phyloP scores from a whole-genome alignment of 345 rosid species.

The Ceriops zippeliana region DNA sequence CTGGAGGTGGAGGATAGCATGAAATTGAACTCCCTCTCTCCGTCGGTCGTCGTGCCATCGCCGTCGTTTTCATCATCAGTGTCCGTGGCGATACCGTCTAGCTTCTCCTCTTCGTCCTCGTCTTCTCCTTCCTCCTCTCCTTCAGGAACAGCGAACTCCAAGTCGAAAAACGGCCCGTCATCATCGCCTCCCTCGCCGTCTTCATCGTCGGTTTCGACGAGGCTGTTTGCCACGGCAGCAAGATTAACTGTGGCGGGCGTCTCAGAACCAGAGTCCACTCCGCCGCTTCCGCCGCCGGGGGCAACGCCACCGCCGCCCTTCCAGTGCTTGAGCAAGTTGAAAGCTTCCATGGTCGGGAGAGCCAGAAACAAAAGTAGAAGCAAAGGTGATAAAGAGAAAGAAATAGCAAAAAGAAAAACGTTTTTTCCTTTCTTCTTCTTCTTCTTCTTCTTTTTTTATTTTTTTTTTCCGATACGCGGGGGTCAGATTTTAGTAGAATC shows the following conservation, averaged over 20 bases:
- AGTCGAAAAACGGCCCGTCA: conserved; percentile 89
- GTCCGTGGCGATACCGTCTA: conserved; percentile 15
- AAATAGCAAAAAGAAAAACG: too few relatives aligned
- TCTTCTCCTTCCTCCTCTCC: conserved; percentile 48
- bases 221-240: conserved; percentile 31
- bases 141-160: conserved; percentile 65
- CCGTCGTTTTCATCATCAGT: conserved; percentile 25
- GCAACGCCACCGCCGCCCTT: conserved; percentile 41
- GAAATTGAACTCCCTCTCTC: conserved; percentile 53
- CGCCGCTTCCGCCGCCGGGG: not conserved
- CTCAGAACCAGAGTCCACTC: conserved; percentile 14
- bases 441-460: too few relatives aligned
- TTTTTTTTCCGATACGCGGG: not conserved
- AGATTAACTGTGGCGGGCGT: conserved; percentile 39
- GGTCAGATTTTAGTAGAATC: not conserved
- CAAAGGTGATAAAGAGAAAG: too few relatives aligned
- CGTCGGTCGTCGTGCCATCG: conserved; percentile 9
- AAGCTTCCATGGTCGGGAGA: conserved; percentile 79
- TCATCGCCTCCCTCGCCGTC: conserved; percentile 38
- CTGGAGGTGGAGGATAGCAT: conserved; percentile 61
- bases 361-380: conserved; percentile 18
- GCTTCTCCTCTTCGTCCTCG: conserved; percentile 9
- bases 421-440: too few relatives aligned
- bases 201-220: conserved; percentile 31
- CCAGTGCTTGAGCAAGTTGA: conserved; percentile 95